phyloP scores from a whole-genome alignment of 2,329 filamentous ascomycete species.

The Sordariomycetes sp. region DNA sequence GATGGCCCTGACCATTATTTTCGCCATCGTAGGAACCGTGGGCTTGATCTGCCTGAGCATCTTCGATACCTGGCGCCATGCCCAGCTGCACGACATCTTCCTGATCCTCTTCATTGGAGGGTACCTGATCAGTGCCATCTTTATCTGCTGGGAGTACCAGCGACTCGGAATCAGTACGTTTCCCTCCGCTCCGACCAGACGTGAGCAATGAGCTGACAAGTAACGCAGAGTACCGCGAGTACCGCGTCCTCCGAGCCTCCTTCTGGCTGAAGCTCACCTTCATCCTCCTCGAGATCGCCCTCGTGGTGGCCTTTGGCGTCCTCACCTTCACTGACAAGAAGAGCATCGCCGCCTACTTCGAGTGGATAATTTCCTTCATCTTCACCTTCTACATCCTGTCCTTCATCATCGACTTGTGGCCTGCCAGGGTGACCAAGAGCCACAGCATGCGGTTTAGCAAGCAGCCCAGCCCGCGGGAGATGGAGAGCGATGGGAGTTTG shows the following conservation, averaged over 20 bases:
- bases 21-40: slow-evolving; percentile 64
- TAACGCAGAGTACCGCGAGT: slow-evolving; percentile 56
- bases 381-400: slow-evolving; percentile 84
- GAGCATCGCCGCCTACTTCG: slow-evolving; percentile 68
- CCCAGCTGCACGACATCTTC: slow-evolving; percentile 63
- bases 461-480: slow-evolving; percentile 7
- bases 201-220: not conserved
- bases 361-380: slow-evolving; percentile 71
- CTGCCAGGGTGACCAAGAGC: slow-evolving; percentile 55
- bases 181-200: not conserved
- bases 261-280: slow-evolving; percentile 87
- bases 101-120: slow-evolving; percentile 76
- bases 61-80: slow-evolving; percentile 71
- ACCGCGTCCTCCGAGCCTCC: slow-evolving; percentile 63
- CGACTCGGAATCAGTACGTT: slow-evolving; percentile 63
- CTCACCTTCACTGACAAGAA: slow-evolving; percentile 36
- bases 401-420: slow-evolving; percentile 80
- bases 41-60: slow-evolving; percentile 78
- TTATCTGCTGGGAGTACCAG: slow-evolving; percentile 86
- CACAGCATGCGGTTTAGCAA: slow-evolving; percentile 19
- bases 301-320: slow-evolving; percentile 66
- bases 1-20: slow-evolving; percentile 50
- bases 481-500: slow-evolving; percentile 7
- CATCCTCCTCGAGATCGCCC: slow-evolving; percentile 66
- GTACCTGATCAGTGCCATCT: slow-evolving; percentile 77